Conservation (phyloP, 2,329 filamentous ascomycete genomes). For the Sclerotinia minor region DNA sequence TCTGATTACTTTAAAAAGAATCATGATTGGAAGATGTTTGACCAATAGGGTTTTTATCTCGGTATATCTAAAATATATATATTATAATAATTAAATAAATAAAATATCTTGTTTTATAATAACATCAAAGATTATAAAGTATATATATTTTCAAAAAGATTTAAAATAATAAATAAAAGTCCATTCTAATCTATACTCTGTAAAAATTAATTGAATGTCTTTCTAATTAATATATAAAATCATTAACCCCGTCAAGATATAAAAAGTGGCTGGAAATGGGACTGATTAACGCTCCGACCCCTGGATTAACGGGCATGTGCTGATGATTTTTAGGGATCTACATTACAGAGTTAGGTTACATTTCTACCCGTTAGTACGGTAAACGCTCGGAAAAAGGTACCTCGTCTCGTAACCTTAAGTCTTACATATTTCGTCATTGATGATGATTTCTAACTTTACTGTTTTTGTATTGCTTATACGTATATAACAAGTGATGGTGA, state of each 20-base stretch:
- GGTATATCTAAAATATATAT: too few species aligned
- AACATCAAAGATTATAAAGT: too few species aligned
- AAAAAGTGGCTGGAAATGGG: slow-evolving; percentile 13
- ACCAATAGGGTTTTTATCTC: not conserved
- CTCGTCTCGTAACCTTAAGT: too few species aligned
- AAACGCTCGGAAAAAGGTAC: not conserved
- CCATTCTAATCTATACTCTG: too few species aligned
- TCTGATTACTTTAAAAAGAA: not conserved
- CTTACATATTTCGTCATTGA: not conserved
- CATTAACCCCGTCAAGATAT: not conserved
- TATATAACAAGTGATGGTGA: not conserved
- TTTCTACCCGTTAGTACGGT: not conserved
- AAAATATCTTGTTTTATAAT: too few species aligned
- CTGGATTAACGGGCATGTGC: not conserved
- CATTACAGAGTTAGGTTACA: slow-evolving; percentile 8
- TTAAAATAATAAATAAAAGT: too few species aligned
- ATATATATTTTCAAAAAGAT: not conserved
- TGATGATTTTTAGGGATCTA: slow-evolving; percentile 4
- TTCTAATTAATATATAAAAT: too few species aligned
- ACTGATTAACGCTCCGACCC: slow-evolving; percentile 3
- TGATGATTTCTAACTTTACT: not conserved
- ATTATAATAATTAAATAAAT: too few species aligned
- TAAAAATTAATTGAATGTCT: too few species aligned
- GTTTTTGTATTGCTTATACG: not conserved
- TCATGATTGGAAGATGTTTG: not conserved